Percentiles rank a stretch among this genome's conserved stretches.
Evolutionary conservation across 2,329 filamentous ascomycete species (phyloP).

Genomic region (Xylariaceae sp.): DNA sequence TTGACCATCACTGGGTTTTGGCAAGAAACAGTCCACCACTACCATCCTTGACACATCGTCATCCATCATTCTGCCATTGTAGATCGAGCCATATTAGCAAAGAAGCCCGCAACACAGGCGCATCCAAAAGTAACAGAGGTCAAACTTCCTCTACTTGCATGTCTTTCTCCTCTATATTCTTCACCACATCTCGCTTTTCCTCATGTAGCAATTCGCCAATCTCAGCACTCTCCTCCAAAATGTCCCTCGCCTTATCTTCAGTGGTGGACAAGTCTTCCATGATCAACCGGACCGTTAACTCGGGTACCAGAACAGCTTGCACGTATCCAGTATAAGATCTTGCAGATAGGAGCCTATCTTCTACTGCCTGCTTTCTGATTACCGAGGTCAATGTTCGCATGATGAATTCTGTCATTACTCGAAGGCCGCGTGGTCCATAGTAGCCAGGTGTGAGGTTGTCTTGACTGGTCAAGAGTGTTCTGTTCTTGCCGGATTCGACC

Average conservation of each 20-base stretch:
- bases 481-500: constrained; percentile 56
- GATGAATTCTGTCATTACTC: constrained; percentile 68
- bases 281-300: constrained; percentile 56
- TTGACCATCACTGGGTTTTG: no score
- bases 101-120: no score
- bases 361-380: constrained; percentile 60
- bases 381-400: constrained; percentile 57
- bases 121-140: no score
- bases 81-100: no score
- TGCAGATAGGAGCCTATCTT: constrained; percentile 64
- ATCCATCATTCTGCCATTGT: no score
- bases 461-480: constrained; percentile 58
- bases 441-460: constrained; percentile 70
- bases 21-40: no score
- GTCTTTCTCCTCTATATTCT: constrained; percentile 25
- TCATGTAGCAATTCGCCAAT: constrained; percentile 68
- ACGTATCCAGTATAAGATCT: constrained; percentile 68
- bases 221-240: constrained; percentile 64
- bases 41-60: no score
- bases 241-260: constrained; percentile 44
- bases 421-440: constrained; percentile 74
- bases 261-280: constrained; percentile 53
- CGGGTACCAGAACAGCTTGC: constrained; percentile 74
- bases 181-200: constrained; percentile 56
- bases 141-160: constrained; percentile 1